Base-by-base conservation (phyloP, 805 yeast genomes). In the Ascoidea asiatica region DNA sequence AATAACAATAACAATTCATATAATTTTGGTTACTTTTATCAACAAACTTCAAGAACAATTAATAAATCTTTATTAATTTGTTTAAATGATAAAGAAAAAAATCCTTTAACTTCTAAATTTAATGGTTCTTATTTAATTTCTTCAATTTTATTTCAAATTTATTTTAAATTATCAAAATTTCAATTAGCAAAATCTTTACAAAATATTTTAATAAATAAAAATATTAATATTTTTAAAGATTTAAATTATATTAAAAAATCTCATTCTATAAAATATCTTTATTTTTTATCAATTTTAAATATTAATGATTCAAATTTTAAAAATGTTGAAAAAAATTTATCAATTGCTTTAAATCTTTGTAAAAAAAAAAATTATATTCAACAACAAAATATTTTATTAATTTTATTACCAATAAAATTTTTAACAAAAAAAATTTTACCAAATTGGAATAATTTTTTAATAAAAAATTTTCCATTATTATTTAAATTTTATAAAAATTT, bases 11-110 rank as follows among this genome's bases (percentile, higher is more conserved):
- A 50, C 63, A 29, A 40, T 17, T 19, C 33, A 15, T 21, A 36
- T 19, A 50, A 60, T 4, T 49, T 20, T 19, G 48, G 45, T 18
- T 41, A 41, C 20, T 73, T 47, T 39, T 55, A 71, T 37, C 83
- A 78, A 46, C 67, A 65, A 40, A 71, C 84, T 38, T 79, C 85
- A 0, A 65, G 78, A 48, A 69, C 80, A 2, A 67, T 87, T 44
- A 87, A 86, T 58, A 70, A 77, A 48, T 73, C 89, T 5, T 82
- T 86, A 62, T 84, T 81, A 46, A 56, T 82, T 4, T 84, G 95
- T 49, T 65, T 88, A 39, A 84, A 83, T 50, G 96, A 88, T 59
- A 71, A 89, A 46, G 77, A 77, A 48, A 72, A 75, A n/a, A 72
- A 72, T 21, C 41, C 59, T 19, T 43, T 41, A 0, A 53, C 53